Base-by-base conservation (phyloP, 306 rosid genomes). In the Arachis stenosperma region DNA sequence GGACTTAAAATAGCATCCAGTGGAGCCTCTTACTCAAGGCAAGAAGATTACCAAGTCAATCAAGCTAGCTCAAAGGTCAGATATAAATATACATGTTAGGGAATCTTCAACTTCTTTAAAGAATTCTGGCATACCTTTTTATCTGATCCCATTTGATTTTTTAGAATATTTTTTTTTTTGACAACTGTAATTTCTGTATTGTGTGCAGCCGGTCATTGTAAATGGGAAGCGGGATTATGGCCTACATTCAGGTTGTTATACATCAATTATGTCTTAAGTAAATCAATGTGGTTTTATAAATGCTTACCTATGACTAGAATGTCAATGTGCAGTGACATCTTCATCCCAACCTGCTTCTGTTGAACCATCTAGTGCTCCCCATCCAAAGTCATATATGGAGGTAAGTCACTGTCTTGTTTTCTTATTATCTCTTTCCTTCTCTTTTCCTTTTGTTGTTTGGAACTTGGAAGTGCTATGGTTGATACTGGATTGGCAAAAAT, bases 321-420 rank as follows among this genome's bases (percentile, higher is more conserved):
- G 39, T 57, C 53, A 61, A 61, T 79, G 51, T 77, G 69, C 90
- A 88, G 98, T 86, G 81, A 82, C 81, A 82, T 79, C 92, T 66
- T 79, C 88, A 72, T 79, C 89, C 41, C 79, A 86, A 55, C 79
- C 98, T 79, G 76, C 61, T 39, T 67, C 91, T 67, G 75, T 75
- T 48, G 93, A 83, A 80, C 88, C 87, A 69, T 76, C 88, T 61
- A 53, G 75, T 52, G 92, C 94, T 69, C 96, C 92, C 42, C 93
- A 89, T 75, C 84, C 96, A 40, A 86, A 92, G 76, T 90, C 96
- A 75, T 92, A 86, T 69, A 86, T 84, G 96, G 98, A 92, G 73
- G 96, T 83, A 81, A 76, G 74, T 79, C 11, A 3, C 15, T 33
- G 40, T 51, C 71, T 52, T 36, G 39, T 61, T 37, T 11, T 61